Evolutionary conservation across 2,329 filamentous ascomycete species (phyloP), one percentile per base, ranked within the genome.

Genomic region (Akanthomyces dipterigenus): DNA sequence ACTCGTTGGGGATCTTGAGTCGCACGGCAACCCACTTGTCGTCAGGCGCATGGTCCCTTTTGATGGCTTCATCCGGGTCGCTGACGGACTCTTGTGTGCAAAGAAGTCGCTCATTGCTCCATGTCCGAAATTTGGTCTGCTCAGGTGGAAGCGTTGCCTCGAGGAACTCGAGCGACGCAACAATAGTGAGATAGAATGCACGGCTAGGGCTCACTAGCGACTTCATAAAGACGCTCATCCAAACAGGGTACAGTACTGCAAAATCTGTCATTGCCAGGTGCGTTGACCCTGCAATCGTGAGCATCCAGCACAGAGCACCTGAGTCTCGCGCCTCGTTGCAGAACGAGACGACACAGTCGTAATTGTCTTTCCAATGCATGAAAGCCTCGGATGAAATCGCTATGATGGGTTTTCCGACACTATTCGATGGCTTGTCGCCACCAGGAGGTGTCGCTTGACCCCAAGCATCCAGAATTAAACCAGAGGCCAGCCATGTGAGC

Each of bases 231-330:
- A 84, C 69, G 1, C 82, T 81, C 69, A 82, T 82, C 65, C 84
- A 75, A 45, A 80, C 78, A 4, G 81, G 83, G 67, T 88, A 89
- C 20, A 89, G 72, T 1, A 89, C 73, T 1, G 83, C 82, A 67
- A 89, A 89, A 71, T 89, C 86, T 2, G 82, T 85, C 69, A 88
- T 86, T 5, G 81, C 83, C 34, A 89, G 76, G 68, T 89, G 86
- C 1, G 88, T 82, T 1, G 85, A 86, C 28, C 87, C 87, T 42
- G 77, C 75, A 55, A 82, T 76, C 28, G 80, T 78, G 68, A 81
- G 71, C 71, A 82, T 78, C 80, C 80, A 83, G 50, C 75, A 77
- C 1, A 76, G 71, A 2, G 72, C 72, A 12, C 77, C 77, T 9
- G 78, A 75, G 11, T 76, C 75, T 43, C 75, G 77, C 3, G 77